Evolutionary conservation across 768 basidiomycete species (phyloP), one percentile per base, ranked within the genome.

Genomic region (Auricularia sp.): DNA sequence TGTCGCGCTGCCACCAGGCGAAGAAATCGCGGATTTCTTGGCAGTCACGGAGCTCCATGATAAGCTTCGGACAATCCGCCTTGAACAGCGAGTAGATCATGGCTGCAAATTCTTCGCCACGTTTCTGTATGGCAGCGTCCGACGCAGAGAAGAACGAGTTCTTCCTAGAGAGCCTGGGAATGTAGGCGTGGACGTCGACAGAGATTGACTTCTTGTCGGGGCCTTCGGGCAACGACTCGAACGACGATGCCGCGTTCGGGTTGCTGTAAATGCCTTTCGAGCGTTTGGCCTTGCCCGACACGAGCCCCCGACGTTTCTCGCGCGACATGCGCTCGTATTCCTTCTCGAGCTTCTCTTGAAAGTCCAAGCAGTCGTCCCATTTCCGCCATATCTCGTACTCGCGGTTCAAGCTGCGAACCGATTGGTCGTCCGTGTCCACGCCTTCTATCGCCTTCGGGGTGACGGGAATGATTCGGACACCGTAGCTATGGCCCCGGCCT

Each of bases 351-450:
- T 75, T 74, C 53, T 87, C 84, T 71, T 93, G 91, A 69, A 91
- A 86, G 77, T 79, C 83, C 10, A 93, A 76, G 65, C 88, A 91
- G 69, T 93, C 91, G 64, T 91, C 91, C 91, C 91, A 93, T 58
- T 81, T 78, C 34, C 91, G 79, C 84, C 88, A 90, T 43, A 93
- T 78, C 14, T 87, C 86, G 70, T 93, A 92, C 64, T 84, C 84
- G 8, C 73, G 69, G 58, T 74, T 1, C 74, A 75, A 8, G 63
- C 12, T 34, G 66, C 66, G 3, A 74, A 73, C 23, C 29, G 47
- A 43, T 33, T 65, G 72, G 7, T 76, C 75, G 23, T 67, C 69
- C 4, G 29, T 10, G 29, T 33, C 34, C 23, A 59, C 6, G 5
- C 47, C 47, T 29, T 23, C 29, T 12, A 59, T 33, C 34, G 14